Percentiles rank a stretch among this genome's conserved stretches.
Conservation (phyloP, 2,329 filamentous ascomycete species). For the Fusarium graminum region DNA sequence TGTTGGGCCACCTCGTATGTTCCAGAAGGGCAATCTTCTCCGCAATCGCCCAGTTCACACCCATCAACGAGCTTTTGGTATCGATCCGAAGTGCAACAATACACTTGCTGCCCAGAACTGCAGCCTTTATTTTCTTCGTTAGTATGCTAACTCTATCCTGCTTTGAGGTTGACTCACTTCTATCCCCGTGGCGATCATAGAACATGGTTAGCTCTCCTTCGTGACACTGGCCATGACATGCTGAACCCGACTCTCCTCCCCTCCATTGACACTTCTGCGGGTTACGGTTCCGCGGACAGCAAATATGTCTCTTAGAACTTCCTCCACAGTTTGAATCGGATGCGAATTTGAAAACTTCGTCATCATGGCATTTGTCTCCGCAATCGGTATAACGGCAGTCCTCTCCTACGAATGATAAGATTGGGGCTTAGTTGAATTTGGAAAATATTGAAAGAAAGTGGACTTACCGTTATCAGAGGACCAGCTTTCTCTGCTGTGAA, state of each 20-base stretch:
- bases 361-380: neutral
- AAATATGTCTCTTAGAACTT: neutral
- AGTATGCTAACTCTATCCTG: conserved; percentile 1
- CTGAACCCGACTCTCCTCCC: neutral
- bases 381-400: conserved; percentile 9
- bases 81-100: conserved; percentile 4
- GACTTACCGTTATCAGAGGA: conserved; percentile 12
- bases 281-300: neutral
- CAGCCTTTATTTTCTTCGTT: neutral
- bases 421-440: no score
- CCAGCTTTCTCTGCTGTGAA: conserved; percentile 10
- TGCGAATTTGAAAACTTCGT: neutral
- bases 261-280: neutral
- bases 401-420: neutral
- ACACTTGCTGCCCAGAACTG: conserved; percentile 6
- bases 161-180: neutral
- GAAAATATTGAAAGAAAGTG: no score
- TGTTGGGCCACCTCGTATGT: conserved; percentile 1
- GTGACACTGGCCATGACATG: conserved; percentile 10
- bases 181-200: conserved; percentile 7
- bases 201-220: conserved; percentile 4
- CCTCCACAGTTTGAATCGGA: conserved; percentile 5
- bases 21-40: conserved; percentile 8
- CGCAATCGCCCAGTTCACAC: conserved; percentile 7
- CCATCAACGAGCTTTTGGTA: conserved; percentile 2